Evolutionary conservation across 257 asterid species (phyloP).

Genomic region (Thymus mandschuricus): DNA sequence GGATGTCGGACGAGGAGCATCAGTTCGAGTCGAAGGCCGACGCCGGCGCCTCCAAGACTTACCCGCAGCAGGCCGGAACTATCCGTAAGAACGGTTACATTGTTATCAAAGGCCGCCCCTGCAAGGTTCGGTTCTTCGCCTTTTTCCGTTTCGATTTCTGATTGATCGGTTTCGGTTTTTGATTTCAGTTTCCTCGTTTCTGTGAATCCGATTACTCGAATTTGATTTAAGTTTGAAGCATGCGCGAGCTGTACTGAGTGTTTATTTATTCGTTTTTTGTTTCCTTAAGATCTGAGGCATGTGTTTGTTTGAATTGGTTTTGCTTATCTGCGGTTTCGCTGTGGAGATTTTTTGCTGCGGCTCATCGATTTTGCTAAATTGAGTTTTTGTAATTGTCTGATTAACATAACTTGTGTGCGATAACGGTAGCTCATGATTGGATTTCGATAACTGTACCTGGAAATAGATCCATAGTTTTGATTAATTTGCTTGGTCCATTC

Average conservation of each 20-base stretch:
- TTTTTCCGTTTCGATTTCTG: neutral
- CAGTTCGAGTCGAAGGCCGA: conserved; percentile 70
- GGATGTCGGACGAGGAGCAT: conserved; percentile 76
- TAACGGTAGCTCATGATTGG: neutral
- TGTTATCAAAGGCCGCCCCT: conserved; percentile 62
- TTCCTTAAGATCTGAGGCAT: neutral
- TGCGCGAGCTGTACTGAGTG: neutral
- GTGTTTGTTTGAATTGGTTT: neutral
- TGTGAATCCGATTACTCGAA: neutral
- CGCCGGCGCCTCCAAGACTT: conserved; percentile 74
- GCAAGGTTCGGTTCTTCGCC: conserved; percentile 47
- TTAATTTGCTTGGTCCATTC: neutral
- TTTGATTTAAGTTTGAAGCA: neutral
- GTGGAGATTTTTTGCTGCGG: neutral
- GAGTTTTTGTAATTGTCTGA: neutral
- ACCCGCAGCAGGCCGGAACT: conserved; percentile 74
- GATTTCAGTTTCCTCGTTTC: neutral
- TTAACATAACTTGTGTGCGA: no score
- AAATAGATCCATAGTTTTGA: neutral
- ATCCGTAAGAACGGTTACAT: conserved; percentile 67
- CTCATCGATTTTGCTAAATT: conserved; percentile 4
- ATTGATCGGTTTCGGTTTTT: neutral
- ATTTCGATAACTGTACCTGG: neutral
- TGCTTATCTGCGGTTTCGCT: neutral
- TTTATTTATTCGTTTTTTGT: neutral